A percentile compares a stretch with the other conserved stretches of the same genome.
Conservation (phyloP, 2,329 filamentous ascomycete genomes). For the Venturia carpophila region DNA sequence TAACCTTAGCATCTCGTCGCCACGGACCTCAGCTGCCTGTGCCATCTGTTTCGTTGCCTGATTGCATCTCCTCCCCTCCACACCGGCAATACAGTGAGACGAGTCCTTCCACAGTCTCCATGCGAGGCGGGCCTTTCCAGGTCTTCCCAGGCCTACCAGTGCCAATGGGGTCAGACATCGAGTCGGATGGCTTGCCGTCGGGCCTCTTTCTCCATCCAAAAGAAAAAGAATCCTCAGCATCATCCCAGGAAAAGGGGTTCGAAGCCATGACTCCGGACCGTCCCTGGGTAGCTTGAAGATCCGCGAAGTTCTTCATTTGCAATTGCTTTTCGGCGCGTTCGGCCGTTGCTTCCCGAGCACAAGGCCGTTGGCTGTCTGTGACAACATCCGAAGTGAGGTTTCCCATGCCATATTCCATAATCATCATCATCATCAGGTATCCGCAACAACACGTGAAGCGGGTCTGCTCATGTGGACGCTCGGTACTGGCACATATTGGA, state of each 20-base stretch:
- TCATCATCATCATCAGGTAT: neutral
- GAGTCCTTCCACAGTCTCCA: neutral
- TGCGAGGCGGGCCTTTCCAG: neutral
- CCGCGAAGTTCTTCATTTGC: neutral
- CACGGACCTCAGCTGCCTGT: neutral
- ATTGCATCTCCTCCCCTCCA: neutral
- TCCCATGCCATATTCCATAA: neutral
- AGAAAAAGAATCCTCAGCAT: neutral
- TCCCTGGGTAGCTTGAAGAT: neutral
- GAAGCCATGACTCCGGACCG: too few species aligned
- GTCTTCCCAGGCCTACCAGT: neutral
- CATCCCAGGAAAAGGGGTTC: neutral
- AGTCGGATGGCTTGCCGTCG: neutral
- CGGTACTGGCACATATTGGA: neutral
- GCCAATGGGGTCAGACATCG: neutral
- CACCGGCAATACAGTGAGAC: neutral
- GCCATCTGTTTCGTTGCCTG: neutral
- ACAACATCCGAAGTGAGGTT: conserved; percentile 4
- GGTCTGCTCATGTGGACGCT: neutral
- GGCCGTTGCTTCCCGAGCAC: neutral
- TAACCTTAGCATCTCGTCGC: conserved; percentile 2
- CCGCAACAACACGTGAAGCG: neutral
- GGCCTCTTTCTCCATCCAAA: neutral
- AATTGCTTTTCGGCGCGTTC: conserved; percentile 1
- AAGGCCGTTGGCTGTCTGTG: neutral